Percentiles rank a stretch among this genome's conserved stretches.
These are phyloP conservation scores for Pythium folliculosum DNA, from an alignment of 352 stramenopile species.

Conservation along the genomic window DNA sequence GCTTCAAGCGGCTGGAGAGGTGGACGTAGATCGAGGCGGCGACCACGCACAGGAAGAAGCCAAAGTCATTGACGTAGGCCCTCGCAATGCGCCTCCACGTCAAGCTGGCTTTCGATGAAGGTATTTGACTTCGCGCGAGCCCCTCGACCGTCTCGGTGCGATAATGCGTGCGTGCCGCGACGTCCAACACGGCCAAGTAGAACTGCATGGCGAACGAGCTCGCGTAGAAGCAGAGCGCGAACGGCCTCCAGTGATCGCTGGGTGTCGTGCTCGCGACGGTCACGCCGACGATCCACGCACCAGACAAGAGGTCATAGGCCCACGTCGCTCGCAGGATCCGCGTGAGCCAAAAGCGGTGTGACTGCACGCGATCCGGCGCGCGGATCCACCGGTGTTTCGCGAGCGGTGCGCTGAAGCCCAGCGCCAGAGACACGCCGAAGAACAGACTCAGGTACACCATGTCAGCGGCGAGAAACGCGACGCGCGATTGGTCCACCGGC, in stretches of 20 bases:
- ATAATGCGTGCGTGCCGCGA: constrained; percentile 7
- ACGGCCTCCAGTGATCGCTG: neutral
- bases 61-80: neutral
- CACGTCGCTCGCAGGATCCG: constrained; percentile 1
- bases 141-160: constrained; percentile 19
- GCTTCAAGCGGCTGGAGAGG: constrained; percentile 9
- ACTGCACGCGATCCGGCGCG: neutral
- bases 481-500: constrained; percentile 5
- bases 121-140: neutral
- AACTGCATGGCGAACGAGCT: constrained; percentile 11
- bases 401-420: constrained; percentile 1
- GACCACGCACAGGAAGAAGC: neutral
- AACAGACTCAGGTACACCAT: constrained; percentile 12
- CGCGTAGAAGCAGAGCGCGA: constrained; percentile 20
- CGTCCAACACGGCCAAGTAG: constrained; percentile 3
- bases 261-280: neutral
- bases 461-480: constrained; percentile 13
- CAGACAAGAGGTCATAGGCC: neutral
- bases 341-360: constrained; percentile 12
- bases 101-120: neutral
- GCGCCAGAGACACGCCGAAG: neutral
- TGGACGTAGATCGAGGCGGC: constrained; percentile 21
- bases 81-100: constrained; percentile 2
- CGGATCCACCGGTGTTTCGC: neutral
- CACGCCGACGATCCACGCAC: constrained; percentile 1